Conservation (phyloP, 805 yeast genomes). For the Lachancea thermotolerans region DNA sequence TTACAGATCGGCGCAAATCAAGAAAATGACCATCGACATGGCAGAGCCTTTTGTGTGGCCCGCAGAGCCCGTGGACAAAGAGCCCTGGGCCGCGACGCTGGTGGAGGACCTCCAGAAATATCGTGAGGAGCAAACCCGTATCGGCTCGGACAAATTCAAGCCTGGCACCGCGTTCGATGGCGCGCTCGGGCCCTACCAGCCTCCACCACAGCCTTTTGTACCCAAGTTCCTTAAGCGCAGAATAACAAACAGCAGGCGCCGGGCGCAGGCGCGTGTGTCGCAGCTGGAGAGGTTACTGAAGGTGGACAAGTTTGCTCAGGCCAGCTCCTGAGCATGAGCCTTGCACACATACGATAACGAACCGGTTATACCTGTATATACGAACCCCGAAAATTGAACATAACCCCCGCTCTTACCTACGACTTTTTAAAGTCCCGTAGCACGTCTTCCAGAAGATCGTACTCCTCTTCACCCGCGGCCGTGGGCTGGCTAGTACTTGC, state of each 20-base stretch:
- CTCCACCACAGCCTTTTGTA: constrained; percentile 60
- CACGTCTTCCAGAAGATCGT: constrained; percentile 18
- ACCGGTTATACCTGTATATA: constrained; percentile 6
- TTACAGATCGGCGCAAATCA: constrained; percentile 70
- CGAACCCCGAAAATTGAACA: too few relatives aligned
- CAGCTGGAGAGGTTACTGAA: constrained; percentile 14
- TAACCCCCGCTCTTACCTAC: background rate
- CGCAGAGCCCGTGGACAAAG: constrained; percentile 42
- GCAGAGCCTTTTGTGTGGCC: constrained; percentile 97
- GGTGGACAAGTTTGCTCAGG: constrained; percentile 11
- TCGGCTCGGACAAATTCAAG: constrained; percentile 62
- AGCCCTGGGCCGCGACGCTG: constrained; percentile 36
- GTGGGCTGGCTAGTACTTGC: background rate
- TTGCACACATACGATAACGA: background rate
- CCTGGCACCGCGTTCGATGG: constrained; percentile 76
- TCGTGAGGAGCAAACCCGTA: constrained; percentile 41
- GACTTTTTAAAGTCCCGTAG: constrained; percentile 11
- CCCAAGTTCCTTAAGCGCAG: constrained; percentile 42
- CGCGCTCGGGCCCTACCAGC: constrained; percentile 46
- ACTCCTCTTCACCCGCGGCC: constrained; percentile 10
- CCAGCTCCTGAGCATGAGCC: background rate
- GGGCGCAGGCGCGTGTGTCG: constrained; percentile 12
- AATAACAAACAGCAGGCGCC: constrained; percentile 40
- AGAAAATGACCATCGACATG: constrained; percentile 97
- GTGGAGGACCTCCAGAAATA: constrained; percentile 45